Percentiles rank a stretch among this genome's conserved stretches.
These are phyloP conservation scores for Chlorella variabilis DNA, from an alignment of 163 green algal genomes.

Conservation along the genomic window DNA sequence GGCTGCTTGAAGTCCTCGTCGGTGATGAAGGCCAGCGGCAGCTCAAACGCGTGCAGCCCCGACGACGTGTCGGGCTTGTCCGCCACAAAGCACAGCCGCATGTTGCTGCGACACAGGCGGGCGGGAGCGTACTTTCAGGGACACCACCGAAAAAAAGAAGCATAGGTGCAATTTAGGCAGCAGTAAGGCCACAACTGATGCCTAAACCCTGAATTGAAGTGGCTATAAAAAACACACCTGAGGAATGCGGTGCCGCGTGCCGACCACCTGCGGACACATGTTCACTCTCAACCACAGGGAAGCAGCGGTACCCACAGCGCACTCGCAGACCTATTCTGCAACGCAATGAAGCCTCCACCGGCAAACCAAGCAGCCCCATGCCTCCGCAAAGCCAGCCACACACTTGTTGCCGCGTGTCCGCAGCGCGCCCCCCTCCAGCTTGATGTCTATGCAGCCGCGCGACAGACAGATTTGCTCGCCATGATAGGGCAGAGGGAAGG, in stretches of 20 bases:
- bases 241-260: conserved; percentile 71
- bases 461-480: conserved; percentile 72
- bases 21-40: conserved; percentile 86
- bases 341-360: too few relatives aligned
- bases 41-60: conserved; percentile 81
- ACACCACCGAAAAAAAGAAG: too few relatives aligned
- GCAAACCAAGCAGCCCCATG: neutral
- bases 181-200: too few relatives aligned
- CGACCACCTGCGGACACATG: conserved; percentile 68
- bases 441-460: conserved; percentile 64
- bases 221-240: too few relatives aligned
- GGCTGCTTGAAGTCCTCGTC: conserved; percentile 92
- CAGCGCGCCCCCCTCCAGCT: conserved; percentile 62
- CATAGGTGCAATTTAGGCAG: neutral
- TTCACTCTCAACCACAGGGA: too few relatives aligned
- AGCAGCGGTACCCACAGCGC: too few relatives aligned
- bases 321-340: too few relatives aligned
- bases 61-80: conserved; percentile 59
- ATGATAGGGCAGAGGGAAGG: conserved; percentile 68
- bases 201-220: too few relatives aligned
- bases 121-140: too few relatives aligned
- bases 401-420: conserved; percentile 68
- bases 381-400: conserved; percentile 9
- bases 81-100: conserved; percentile 83
- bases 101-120: conserved; percentile 50